A percentile compares a stretch with the other conserved stretches of the same genome.
phyloP scores from a whole-genome alignment of 1,284 basidiomycete species.

The Apiotrichum montevideense region DNA sequence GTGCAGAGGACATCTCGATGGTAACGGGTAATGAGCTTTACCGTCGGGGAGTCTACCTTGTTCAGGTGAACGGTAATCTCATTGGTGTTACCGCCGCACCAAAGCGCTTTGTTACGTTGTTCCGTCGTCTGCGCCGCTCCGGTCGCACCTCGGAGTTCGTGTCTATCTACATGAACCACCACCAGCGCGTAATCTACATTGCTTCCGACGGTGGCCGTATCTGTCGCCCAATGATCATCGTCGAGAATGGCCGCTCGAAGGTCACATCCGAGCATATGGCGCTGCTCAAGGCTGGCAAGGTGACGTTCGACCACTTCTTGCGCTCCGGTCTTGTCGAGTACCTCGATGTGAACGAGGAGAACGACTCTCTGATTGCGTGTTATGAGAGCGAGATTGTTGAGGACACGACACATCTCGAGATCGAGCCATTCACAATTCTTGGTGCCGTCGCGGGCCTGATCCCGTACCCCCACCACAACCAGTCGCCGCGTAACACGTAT shows the following conservation, averaged over 20 bases:
- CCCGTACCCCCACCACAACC: constrained; percentile 99
- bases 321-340: constrained; percentile 96
- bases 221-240: constrained; percentile 96
- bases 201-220: constrained; percentile 97
- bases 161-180: constrained; percentile 92
- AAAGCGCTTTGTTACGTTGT: constrained; percentile 76
- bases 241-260: constrained; percentile 72
- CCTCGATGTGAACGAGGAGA: constrained; percentile 98
- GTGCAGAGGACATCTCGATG: constrained; percentile 91
- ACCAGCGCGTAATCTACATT: constrained; percentile 92
- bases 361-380: constrained; percentile 93
- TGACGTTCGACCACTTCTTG: constrained; percentile 93
- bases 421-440: constrained; percentile 96
- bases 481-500: constrained; percentile 97
- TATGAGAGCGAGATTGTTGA: constrained; percentile 83
- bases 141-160: constrained; percentile 95
- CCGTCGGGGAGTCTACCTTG: constrained; percentile 80
- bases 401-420: constrained; percentile 89
- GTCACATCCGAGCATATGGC: constrained; percentile 76
- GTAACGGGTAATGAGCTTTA: constrained; percentile 96
- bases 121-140: constrained; percentile 85
- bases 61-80: constrained; percentile 95
- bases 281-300: constrained; percentile 70
- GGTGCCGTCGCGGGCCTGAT: constrained; percentile 97
- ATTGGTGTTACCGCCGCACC: constrained; percentile 88